Percentiles rank a stretch among this genome's conserved stretches.
Conservation (phyloP, 176 grass and related monocot species). For the Alloteropsis semialata region DNA sequence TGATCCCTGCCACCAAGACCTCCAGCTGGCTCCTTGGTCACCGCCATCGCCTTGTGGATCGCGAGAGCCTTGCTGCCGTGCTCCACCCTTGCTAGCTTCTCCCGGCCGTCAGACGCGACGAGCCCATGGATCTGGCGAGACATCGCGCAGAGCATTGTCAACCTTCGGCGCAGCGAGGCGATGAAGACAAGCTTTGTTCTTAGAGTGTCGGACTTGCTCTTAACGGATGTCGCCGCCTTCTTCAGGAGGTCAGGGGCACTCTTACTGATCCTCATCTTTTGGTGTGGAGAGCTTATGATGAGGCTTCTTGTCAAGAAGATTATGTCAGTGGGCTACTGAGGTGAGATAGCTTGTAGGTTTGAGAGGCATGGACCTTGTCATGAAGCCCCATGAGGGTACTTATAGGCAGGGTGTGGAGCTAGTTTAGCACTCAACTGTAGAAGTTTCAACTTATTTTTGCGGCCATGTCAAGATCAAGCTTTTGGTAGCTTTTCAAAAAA, state of each 20-base stretch:
- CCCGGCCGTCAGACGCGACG: not conserved
- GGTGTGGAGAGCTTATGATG: not conserved
- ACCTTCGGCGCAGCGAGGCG: constrained; percentile 39
- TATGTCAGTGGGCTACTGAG: too few relatives aligned
- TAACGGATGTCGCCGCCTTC: constrained; percentile 47
- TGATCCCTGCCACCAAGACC: not conserved
- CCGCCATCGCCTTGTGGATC: not conserved
- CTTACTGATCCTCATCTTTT: constrained; percentile 64
- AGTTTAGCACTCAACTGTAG: too few relatives aligned
- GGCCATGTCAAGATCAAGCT: too few relatives aligned
- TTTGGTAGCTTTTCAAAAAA: too few relatives aligned
- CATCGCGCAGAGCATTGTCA: constrained; percentile 32
- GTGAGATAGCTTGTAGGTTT: too few relatives aligned
- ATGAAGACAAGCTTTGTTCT: constrained; percentile 58
- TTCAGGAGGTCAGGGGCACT: constrained; percentile 55
- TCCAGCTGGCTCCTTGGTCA: not conserved
- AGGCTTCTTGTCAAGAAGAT: constrained; percentile 7
- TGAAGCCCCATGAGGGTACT: too few relatives aligned
- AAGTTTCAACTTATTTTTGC: too few relatives aligned
- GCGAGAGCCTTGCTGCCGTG: constrained; percentile 34
- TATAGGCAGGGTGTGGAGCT: too few relatives aligned
- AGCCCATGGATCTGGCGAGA: constrained; percentile 60
- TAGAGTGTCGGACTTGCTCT: constrained; percentile 49
- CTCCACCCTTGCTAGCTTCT: not conserved
- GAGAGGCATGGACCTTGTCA: too few relatives aligned